A percentile compares a stretch with the other conserved stretches of the same genome.
Evolutionary conservation across 148 eudicot species (phyloP).

Genomic region (Dianthus caryophyllus): DNA sequence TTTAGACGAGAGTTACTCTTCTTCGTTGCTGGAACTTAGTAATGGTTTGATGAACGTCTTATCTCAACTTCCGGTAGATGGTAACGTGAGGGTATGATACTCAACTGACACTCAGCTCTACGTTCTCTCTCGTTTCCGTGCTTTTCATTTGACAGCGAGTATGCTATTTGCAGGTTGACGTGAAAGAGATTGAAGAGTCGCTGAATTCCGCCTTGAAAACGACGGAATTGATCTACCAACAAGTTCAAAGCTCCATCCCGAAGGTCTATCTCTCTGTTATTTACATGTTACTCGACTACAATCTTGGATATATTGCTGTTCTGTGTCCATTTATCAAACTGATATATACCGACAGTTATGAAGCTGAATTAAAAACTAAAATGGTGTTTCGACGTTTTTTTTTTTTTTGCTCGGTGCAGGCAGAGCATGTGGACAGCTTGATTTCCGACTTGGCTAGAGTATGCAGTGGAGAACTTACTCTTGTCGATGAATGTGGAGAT

Average conservation of each 20-base stretch:
- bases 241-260: conserved; percentile 43
- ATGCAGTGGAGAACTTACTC: conserved; percentile 43
- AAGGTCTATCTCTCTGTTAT: conserved; percentile 34
- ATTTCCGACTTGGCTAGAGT: conserved; percentile 59
- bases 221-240: conserved; percentile 43
- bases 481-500: conserved; percentile 60
- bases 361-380: not conserved
- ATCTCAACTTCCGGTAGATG: conserved; percentile 60
- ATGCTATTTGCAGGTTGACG: conserved; percentile 40
- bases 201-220: conserved; percentile 49
- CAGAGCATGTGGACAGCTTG: conserved; percentile 50
- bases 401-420: conserved; percentile 44
- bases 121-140: conserved; percentile 1
- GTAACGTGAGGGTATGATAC: conserved; percentile 54
- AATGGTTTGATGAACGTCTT: conserved; percentile 51
- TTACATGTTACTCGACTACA: too few relatives aligned
- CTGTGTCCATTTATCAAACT: not conserved
- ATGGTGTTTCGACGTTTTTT: not conserved
- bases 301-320: not conserved
- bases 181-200: conserved; percentile 47
- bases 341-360: not conserved
- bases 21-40: conserved; percentile 44
- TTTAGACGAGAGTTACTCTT: conserved; percentile 55
- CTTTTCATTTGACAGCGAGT: conserved; percentile 3
- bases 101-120: not conserved